These are phyloP conservation scores for Diaporthe ampelina DNA, from an alignment of 2,329 filamentous ascomycete species.

Conservation along the genomic window DNA sequence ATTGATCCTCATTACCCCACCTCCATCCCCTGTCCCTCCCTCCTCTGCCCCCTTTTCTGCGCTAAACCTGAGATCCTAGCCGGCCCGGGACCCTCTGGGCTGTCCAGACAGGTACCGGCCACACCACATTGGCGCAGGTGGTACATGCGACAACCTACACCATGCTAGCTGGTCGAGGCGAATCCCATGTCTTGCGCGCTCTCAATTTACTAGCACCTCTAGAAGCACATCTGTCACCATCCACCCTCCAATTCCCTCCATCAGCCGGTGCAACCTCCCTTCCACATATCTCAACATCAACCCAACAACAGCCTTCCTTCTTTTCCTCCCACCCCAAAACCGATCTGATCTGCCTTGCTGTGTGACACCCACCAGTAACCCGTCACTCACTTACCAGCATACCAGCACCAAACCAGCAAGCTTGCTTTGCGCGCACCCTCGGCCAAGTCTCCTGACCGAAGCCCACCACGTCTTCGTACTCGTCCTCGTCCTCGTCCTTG, in stretches of 20 bases:
- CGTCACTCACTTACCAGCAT: constrained; percentile 11
- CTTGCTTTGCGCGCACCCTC: neutral
- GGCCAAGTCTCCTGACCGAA: too few species aligned
- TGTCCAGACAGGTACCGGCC: neutral
- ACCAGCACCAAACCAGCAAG: neutral
- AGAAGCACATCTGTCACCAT: constrained; percentile 30
- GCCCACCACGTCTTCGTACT: too few species aligned
- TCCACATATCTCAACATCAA: constrained; percentile 23
- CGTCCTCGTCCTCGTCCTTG: neutral
- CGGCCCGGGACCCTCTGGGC: neutral
- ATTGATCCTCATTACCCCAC: constrained; percentile 31
- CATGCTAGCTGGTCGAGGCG: neutral
- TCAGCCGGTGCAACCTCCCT: constrained; percentile 4
- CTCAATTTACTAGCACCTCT: neutral
- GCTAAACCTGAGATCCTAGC: constrained; percentile 19
- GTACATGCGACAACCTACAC: constrained; percentile 12
- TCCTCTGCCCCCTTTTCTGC: constrained; percentile 20
- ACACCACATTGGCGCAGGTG: neutral
- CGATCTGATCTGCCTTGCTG: constrained; percentile 11
- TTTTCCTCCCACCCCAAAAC: neutral
- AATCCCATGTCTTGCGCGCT: constrained; percentile 20
- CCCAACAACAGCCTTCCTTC: constrained; percentile 6
- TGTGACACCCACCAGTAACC: constrained; percentile 12
- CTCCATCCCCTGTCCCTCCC: constrained; percentile 14
- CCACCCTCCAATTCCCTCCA: neutral